Percentiles rank a stretch among this genome's conserved stretches.
These are phyloP conservation scores for Fusarium devonianum DNA, from an alignment of 2,329 filamentous ascomycete species.

Conservation along the genomic window DNA sequence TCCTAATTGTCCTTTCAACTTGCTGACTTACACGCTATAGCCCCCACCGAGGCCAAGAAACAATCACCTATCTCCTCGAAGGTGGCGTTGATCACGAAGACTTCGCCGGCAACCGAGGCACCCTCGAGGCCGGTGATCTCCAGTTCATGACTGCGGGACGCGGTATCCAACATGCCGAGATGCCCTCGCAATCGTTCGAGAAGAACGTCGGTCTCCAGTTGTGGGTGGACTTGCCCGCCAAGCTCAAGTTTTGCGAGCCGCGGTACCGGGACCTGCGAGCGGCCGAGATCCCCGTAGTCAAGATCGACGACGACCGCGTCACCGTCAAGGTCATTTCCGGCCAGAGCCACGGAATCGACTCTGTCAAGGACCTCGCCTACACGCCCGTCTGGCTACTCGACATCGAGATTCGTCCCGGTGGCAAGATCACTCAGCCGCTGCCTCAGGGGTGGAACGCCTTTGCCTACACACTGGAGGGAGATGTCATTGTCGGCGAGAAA, in stretches of 20 bases:
- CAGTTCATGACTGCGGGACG: slow-evolving; percentile 97
- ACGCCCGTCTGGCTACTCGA: slow-evolving; percentile 98
- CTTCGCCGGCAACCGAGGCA: slow-evolving; percentile 85
- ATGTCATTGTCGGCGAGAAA: slow-evolving; percentile 67
- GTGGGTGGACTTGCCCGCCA: slow-evolving; percentile 88
- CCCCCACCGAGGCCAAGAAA: slow-evolving; percentile 81
- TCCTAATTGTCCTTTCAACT: background rate
- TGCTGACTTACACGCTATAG: slow-evolving; percentile 12
- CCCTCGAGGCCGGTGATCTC: slow-evolving; percentile 84
- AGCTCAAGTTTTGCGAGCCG: slow-evolving; percentile 88
- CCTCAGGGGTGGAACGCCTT: slow-evolving; percentile 90
- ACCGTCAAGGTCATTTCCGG: slow-evolving; percentile 91
- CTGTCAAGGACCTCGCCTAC: slow-evolving; percentile 88
- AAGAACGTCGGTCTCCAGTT: slow-evolving; percentile 89
- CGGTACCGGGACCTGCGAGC: slow-evolving; percentile 87
- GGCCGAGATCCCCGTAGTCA: slow-evolving; percentile 78
- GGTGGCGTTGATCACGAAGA: slow-evolving; percentile 92
- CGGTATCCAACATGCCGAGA: slow-evolving; percentile 94
- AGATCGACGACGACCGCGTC: slow-evolving; percentile 75
- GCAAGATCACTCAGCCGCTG: slow-evolving; percentile 75
- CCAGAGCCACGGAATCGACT: slow-evolving; percentile 82
- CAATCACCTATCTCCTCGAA: slow-evolving; percentile 86
- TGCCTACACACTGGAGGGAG: slow-evolving; percentile 82
- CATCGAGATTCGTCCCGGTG: slow-evolving; percentile 80
- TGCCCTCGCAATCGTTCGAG: slow-evolving; percentile 84